Evolutionary conservation across 495 filamentous ascomycete genomes (phyloP), one percentile per base, ranked within the genome.

Genomic region (Physcia stellaris): DNA sequence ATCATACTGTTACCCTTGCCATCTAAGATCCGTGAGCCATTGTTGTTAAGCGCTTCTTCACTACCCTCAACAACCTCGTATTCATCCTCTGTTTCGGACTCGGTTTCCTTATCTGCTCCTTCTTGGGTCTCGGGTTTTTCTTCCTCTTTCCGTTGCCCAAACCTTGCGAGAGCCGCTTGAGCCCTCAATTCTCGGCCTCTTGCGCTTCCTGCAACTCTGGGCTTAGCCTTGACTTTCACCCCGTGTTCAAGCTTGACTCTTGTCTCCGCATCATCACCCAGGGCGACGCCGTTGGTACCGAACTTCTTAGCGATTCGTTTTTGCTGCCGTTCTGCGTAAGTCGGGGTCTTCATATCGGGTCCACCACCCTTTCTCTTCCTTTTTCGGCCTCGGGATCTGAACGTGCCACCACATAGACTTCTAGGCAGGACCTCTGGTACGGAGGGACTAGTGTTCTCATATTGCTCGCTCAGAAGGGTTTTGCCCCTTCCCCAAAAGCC

Each of bases 401-500:
- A 53, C 4, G 44, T 48, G 4, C 52, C 48, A 2, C 48, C 51
- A 24, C 52, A 54, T 24, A 54, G 28, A 10, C 39, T 19, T 18
- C 38, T 38, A 13, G 48, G 47, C 43, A 83, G 50, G 4, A 64
- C 53, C 22, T 63, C 62, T 0, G 63, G 63, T 4, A 58, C 59
- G 22, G 39, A 44, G 9, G 73, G 61, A 4, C 53, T 59, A 30
- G 73, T 65, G 17, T 56, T 56, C 18, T 69, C 65, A 38, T 71
- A 80, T 35, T 64, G 54, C 5, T 75, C 79, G 3, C 68, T 75
- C 34, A 64, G 47, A 4, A 88, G 45, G 1, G 66, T 50, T 33
- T 69, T 63, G 0, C 83, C 83, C 15, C 69, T 52, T 2, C 80
- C 78, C 83, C 83, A 88, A 23, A 88, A 54, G 0, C 83, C 83